These are phyloP conservation scores for Naegleria lovaniensis DNA, from an alignment of 208 protist genomes.

Conservation along the genomic window DNA sequence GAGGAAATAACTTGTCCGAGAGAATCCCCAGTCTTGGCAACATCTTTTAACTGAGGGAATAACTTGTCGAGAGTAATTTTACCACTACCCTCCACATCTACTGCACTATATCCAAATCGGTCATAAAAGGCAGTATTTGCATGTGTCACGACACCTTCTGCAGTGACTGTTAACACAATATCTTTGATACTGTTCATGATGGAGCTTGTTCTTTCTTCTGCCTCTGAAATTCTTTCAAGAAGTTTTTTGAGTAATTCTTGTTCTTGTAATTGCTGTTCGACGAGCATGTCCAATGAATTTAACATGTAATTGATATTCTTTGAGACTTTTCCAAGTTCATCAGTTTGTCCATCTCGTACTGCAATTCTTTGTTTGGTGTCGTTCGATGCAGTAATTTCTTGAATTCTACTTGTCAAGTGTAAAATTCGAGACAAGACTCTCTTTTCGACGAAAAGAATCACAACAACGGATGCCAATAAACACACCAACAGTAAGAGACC, in stretches of 20 bases:
- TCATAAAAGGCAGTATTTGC: constrained; percentile 5
- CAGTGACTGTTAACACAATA: background rate
- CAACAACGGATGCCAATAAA: background rate
- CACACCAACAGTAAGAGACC: background rate
- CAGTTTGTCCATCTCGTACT: background rate
- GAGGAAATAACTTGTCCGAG: background rate
- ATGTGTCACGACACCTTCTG: background rate
- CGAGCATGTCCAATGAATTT: background rate
- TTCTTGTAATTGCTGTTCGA: background rate
- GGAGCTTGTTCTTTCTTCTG: background rate
- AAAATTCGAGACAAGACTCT: background rate
- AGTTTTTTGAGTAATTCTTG: background rate
- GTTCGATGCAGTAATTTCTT: background rate
- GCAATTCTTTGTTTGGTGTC: background rate
- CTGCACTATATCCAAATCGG: background rate
- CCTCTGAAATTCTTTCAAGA: background rate
- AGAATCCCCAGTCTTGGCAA: background rate
- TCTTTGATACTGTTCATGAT: constrained; percentile 8
- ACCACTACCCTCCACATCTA: background rate
- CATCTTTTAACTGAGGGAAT: background rate
- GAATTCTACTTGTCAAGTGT: background rate
- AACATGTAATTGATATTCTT: background rate
- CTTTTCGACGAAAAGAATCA: background rate
- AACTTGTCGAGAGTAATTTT: background rate
- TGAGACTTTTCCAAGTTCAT: background rate